Evolutionary conservation across 2,329 filamentous ascomycete genomes (phyloP).

Genomic region (Sphaceloma murrayae): DNA sequence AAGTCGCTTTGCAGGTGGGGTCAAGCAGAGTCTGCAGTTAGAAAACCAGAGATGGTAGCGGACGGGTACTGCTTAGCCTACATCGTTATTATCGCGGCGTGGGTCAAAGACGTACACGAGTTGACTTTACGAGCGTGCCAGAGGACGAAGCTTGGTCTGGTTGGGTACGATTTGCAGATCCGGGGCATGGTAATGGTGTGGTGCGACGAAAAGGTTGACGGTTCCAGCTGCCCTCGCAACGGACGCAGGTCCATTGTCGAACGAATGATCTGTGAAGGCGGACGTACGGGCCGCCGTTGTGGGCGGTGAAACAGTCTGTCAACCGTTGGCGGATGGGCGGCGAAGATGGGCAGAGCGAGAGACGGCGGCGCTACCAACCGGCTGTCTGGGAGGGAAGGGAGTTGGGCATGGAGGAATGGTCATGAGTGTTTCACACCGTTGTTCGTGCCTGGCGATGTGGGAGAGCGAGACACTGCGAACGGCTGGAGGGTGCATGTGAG

Average conservation of each 20-base stretch:
- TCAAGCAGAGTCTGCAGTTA: not conserved
- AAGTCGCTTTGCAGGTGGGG: not conserved
- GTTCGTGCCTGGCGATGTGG: conserved; percentile 15
- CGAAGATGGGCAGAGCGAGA: not conserved
- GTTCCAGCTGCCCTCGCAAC: conserved; percentile 7
- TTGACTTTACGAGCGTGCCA: too few relatives aligned
- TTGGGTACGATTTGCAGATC: not conserved
- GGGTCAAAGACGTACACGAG: too few relatives aligned
- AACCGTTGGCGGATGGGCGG: not conserved
- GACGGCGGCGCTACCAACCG: too few relatives aligned
- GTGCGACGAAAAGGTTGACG: conserved; percentile 11
- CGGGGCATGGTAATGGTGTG: not conserved
- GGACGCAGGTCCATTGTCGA: conserved; percentile 1
- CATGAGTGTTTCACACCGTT: conserved; percentile 16
- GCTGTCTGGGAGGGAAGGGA: not conserved
- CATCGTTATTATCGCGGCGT: too few relatives aligned
- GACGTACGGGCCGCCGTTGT: not conserved
- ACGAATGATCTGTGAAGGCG: conserved; percentile 9
- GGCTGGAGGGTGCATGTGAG: conserved; percentile 6
- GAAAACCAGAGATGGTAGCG: too few relatives aligned
- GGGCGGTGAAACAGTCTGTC: conserved; percentile 5
- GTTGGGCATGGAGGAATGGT: not conserved
- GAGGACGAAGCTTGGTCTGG: too few relatives aligned
- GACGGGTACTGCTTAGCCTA: too few relatives aligned
- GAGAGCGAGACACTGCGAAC: conserved; percentile 10